Base-by-base conservation (phyloP, 2,329 filamentous ascomycete genomes). In the Didymella sp. region DNA sequence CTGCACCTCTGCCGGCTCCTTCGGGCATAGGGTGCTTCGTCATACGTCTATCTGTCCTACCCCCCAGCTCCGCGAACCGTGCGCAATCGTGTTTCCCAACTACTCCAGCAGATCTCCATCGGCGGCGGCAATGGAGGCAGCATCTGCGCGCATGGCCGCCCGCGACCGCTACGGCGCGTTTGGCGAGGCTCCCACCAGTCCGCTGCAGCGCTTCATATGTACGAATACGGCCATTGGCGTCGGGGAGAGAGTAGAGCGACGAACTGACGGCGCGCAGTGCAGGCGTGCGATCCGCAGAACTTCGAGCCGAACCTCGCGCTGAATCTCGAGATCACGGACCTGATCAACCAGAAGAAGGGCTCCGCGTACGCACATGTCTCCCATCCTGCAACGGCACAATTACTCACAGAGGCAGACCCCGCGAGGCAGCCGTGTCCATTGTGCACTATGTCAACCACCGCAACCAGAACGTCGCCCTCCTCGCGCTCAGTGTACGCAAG, bases 331-430 rank as follows among this genome's bases (percentile, higher is more conserved):
- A 96, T 99, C 71, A 84, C 92, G 70, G 95, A 99, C 80, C 81
- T 98, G 58, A 91, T 99, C 82, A 99, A 99, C 79, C 89, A 89
- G 72, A 99, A 98, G 82, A 98, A 98, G 81, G 94, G 94, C 73
- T 91, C 89, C 77, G 89, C 93, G 80, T 87, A 81, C 76, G 84
- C 37, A 61, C 38, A 38, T 33, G 9, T 21, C 24, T 37, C 24
- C n/a, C 12, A 35, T 12, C 47, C 24, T 21, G 21, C 40, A 21
- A 48, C 31, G 37, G 24, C 8, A 51, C 37, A 27, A 21, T 46
- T 38, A 48, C 67, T 75, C 61, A 71, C 62, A 17, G 48, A 21
- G 19, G 31, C 65, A 86, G 85, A 25, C 95, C 95, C 62, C 91
- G 95, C 73, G 95, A 99, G 84, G 93, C 94, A 45, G 94, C 94